A percentile compares a stretch with the other conserved stretches of the same genome.
Evolutionary conservation across 192 early-diverging fungal genomes (phyloP).

Genomic region (Linnemannia zychae): DNA sequence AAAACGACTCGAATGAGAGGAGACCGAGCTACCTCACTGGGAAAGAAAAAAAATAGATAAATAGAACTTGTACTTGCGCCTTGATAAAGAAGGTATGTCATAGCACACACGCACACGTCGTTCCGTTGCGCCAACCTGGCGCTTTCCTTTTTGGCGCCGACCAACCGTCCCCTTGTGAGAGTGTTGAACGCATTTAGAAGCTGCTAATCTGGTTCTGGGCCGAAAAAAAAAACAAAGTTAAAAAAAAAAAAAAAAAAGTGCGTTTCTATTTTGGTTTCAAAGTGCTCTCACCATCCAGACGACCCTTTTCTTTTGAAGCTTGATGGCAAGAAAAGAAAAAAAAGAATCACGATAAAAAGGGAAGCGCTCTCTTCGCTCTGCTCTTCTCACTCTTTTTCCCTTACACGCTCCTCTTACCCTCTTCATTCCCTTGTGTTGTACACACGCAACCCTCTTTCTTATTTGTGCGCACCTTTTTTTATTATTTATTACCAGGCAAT

Average conservation of each 20-base stretch:
- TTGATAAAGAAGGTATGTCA: slow-evolving; percentile 1
- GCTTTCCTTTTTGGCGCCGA: neutral
- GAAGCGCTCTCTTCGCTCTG: neutral
- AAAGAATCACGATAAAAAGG: neutral
- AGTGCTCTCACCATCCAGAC: neutral
- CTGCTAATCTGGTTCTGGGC: neutral
- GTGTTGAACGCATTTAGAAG: neutral
- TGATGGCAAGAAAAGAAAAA: neutral
- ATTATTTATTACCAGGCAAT: neutral
- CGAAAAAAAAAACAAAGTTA: neutral
- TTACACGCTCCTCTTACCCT: neutral
- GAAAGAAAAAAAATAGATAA: neutral
- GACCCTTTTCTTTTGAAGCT: neutral
- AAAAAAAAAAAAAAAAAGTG: neutral
- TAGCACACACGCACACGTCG: neutral
- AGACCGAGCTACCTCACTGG: neutral
- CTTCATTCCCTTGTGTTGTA: neutral
- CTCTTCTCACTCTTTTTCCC: neutral
- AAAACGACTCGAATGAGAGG: slow-evolving; percentile 5
- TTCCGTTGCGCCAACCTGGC: neutral
- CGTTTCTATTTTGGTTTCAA: neutral
- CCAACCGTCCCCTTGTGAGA: no score
- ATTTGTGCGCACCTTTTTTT: neutral
- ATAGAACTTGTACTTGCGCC: neutral
- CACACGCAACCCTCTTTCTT: neutral